Evolutionary conservation across 768 basidiomycete species (phyloP), one percentile per base, ranked within the genome.

Genomic region (Mycena galericulata): DNA sequence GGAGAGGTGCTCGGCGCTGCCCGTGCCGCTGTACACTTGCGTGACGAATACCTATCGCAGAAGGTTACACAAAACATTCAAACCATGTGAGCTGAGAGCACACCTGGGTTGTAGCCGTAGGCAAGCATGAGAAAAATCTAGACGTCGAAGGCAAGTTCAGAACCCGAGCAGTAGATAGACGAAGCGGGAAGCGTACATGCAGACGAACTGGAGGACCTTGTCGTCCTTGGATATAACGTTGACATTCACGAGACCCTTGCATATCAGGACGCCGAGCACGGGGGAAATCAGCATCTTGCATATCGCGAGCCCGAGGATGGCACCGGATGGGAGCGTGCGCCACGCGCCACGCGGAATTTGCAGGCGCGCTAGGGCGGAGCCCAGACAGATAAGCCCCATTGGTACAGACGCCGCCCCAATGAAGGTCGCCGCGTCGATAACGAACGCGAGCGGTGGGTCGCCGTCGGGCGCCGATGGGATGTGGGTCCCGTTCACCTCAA

Each of bases 1-100:
- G 1, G 89, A 82, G 5, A 92, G 77, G 70, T 90, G 85, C 53
- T 90, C 88, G 7, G 89, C 88, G 30, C 79, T 83, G 29, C 92
- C 91, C 1, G 88, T 90, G 2, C 87, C 89, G 50, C 89, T 90
- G 72, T 90, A 87, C 11, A 89, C 85, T 72, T 92, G 90, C 1
- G 89, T 91, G 40, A 92, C 77, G 62, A 85, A 86, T 0, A 91
- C 89, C 85, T 91, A 46, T 20, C 8, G 43, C 14, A 12, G n/a
- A 38, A 4, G 4, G 36, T 55, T n/a, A 55, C 8, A 38, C 14
- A 12, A 17, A 38, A 4, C 5, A 27, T 55, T n/a, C 46, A 29
- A 34, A 41, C 15, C 15, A 20, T 3, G 17, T 7, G 26, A 3
- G 18, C 9, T 1, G 36, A 24, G 12, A 1, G 15, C 65, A 30